These are phyloP conservation scores for Salvia miltiorrhiza DNA, from an alignment of 257 asterid species.

Conservation along the genomic window DNA sequence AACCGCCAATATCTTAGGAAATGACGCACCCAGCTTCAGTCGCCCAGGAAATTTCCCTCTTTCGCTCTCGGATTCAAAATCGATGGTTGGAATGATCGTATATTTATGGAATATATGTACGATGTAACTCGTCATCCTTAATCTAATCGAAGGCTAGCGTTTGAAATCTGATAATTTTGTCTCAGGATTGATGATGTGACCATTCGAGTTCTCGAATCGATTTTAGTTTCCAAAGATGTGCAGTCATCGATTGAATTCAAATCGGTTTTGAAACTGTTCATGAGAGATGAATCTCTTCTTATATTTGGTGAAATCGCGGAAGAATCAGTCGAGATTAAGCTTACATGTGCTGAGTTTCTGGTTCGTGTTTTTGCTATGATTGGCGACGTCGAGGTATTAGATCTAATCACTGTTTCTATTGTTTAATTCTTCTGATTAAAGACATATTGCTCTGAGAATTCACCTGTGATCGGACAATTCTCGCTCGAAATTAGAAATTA, in stretches of 20 bases:
- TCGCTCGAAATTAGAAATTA: background rate
- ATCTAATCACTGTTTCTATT: background rate
- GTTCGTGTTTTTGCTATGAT: conserved; percentile 60
- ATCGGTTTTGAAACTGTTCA: conserved; percentile 46
- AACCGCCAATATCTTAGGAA: conserved; percentile 18
- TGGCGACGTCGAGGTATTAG: conserved; percentile 75
- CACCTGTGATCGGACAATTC: background rate
- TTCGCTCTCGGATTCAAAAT: conserved; percentile 48
- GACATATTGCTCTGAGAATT: background rate
- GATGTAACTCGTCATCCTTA: background rate
- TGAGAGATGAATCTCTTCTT: conserved; percentile 58
- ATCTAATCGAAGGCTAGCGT: background rate
- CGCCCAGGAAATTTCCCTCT: conserved; percentile 53
- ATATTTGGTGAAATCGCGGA: conserved; percentile 50
- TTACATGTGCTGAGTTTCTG: conserved; percentile 58
- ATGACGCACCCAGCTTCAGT: conserved; percentile 36
- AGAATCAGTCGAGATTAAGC: conserved; percentile 57
- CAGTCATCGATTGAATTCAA: conserved; percentile 40
- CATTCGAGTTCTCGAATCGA: conserved; percentile 54
- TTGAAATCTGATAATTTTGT: background rate
- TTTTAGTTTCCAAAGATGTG: conserved; percentile 50
- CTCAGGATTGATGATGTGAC: conserved; percentile 62
- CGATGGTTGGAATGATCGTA: conserved; percentile 44
- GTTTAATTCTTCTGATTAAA: background rate
- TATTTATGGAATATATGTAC: background rate